These are phyloP conservation scores for Prunus kanzakura DNA, from an alignment of 306 rosid species.

Conservation along the genomic window DNA sequence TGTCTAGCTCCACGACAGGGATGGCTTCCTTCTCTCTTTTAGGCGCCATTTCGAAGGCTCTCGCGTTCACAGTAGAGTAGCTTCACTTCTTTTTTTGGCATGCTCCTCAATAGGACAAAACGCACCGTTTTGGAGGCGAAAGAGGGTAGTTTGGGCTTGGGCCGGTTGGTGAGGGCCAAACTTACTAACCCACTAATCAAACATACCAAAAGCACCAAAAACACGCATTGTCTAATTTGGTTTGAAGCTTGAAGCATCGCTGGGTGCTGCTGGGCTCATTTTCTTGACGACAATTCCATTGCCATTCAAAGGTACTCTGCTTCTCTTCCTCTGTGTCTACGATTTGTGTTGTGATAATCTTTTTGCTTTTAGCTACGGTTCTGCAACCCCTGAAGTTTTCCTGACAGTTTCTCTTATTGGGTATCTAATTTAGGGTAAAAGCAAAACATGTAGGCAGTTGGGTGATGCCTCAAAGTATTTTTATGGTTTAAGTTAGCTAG, in stretches of 20 bases:
- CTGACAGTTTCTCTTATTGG: not conserved
- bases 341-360: not conserved
- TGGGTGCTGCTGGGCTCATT: not conserved
- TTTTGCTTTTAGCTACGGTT: not conserved
- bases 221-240: not conserved
- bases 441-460: not conserved
- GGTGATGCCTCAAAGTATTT: not conserved
- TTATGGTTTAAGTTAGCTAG: not conserved
- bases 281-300: not conserved
- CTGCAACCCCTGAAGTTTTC: not conserved
- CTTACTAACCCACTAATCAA: not conserved
- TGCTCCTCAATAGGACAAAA: not conserved
- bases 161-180: too few relatives aligned
- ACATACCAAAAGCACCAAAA: not conserved
- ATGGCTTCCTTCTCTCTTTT: conserved; percentile 18
- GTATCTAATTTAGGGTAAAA: conserved; percentile 4
- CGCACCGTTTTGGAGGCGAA: not conserved
- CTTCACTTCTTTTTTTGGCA: not conserved
- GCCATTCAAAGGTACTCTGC: not conserved
- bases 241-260: not conserved
- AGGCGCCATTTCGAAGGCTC: conserved; percentile 13
- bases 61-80: not conserved
- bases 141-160: too few relatives aligned
- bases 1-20: conserved; percentile 28
- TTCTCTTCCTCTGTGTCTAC: not conserved